phyloP scores from a whole-genome alignment of 257 asterid genomes.

The Mentha longifolia region DNA sequence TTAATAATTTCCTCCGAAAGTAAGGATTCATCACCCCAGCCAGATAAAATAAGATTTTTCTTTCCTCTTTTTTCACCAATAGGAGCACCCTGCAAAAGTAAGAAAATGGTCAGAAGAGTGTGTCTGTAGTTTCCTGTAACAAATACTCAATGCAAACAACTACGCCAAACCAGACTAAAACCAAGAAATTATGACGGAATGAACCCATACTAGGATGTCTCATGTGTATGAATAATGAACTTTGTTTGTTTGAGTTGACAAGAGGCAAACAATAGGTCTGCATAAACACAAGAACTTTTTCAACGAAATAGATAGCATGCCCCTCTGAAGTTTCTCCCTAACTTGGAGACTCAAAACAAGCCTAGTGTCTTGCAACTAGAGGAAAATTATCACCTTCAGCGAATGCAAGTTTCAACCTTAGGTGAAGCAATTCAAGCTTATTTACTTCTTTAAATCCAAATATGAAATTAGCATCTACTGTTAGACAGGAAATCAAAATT shows the following conservation, averaged over 20 bases:
- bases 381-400: background rate
- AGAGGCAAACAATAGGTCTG: constrained; percentile 17
- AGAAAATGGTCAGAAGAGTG: constrained; percentile 23
- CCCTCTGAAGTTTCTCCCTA: background rate
- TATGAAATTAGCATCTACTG: background rate
- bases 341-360: constrained; percentile 5
- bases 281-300: constrained; percentile 9
- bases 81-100: constrained; percentile 67
- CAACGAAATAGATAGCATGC: background rate
- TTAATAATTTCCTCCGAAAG: constrained; percentile 77
- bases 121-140: background rate
- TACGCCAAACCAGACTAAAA: background rate
- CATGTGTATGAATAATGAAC: background rate
- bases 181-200: background rate
- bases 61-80: constrained; percentile 87
- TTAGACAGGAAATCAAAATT: background rate
- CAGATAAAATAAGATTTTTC: constrained; percentile 85
- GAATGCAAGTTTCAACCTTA: constrained; percentile 6
- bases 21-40: constrained; percentile 95
- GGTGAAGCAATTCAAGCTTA: background rate
- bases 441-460: background rate
- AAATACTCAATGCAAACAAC: constrained; percentile 11
- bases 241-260: constrained; percentile 6
- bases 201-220: constrained; percentile 9
- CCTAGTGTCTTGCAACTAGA: constrained; percentile 16